Conservation (phyloP, 371 early-diverging fungal species). For the Mucor sp. region DNA sequence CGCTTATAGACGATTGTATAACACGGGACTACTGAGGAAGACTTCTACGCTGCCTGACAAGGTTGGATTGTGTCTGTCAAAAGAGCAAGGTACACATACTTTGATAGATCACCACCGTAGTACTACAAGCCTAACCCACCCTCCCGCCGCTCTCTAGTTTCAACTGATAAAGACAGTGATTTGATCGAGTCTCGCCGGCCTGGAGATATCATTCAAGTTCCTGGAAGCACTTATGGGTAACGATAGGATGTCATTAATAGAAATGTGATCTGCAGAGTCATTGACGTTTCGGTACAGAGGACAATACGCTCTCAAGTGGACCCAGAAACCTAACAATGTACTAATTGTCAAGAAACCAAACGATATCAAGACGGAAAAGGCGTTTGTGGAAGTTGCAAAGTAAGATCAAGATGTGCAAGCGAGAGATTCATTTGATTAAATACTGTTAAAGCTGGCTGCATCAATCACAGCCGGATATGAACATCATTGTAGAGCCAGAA, state of each 20-base stretch:
- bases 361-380: constrained; percentile 66
- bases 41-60: constrained; percentile 17
- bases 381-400: constrained; percentile 66
- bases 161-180: constrained; percentile 18
- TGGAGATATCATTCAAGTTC: constrained; percentile 55
- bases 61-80: constrained; percentile 18
- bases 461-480: constrained; percentile 54
- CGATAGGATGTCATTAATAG: neutral
- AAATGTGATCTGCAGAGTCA: neutral
- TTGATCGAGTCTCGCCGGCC: constrained; percentile 24
- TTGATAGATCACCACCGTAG: neutral
- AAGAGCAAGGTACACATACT: constrained; percentile 3
- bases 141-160: neutral
- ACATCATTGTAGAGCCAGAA: constrained; percentile 71
- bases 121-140: neutral
- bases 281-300: constrained; percentile 35
- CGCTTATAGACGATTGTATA: constrained; percentile 6
- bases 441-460: constrained; percentile 61
- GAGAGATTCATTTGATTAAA: neutral
- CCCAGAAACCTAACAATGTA: constrained; percentile 67
- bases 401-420: constrained; percentile 21
- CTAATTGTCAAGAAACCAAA: constrained; percentile 81
- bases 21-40: constrained; percentile 14
- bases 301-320: constrained; percentile 64
- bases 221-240: constrained; percentile 67